Evolutionary conservation across 1,139 yeast species (phyloP).

Genomic region (Geotrichum restrictum): DNA sequence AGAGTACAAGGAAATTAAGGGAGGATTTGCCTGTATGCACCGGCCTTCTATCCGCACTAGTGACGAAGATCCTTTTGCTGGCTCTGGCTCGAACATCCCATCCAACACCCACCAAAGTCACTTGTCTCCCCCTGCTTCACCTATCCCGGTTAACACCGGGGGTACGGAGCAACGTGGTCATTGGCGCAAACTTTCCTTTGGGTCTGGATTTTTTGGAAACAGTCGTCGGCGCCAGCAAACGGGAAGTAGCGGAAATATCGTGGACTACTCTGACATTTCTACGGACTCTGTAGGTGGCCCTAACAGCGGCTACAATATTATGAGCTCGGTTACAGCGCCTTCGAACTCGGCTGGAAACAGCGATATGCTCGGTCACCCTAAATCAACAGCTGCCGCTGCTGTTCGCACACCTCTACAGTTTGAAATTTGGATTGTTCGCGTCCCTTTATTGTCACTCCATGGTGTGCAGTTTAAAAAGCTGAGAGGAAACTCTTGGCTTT

Average conservation of each 20-base stretch:
- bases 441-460: slow-evolving; percentile 82
- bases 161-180: slow-evolving; percentile 27
- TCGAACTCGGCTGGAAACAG: slow-evolving; percentile 48
- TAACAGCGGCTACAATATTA: slow-evolving; percentile 33
- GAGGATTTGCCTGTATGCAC: slow-evolving; percentile 87
- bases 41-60: slow-evolving; percentile 78
- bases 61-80: slow-evolving; percentile 25
- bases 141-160: slow-evolving; percentile 1
- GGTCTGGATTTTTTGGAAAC: slow-evolving; percentile 32
- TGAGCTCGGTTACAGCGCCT: background rate
- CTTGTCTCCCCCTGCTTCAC: slow-evolving; percentile 17
- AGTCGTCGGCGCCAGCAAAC: slow-evolving; percentile 28
- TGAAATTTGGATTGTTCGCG: slow-evolving; percentile 89
- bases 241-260: slow-evolving; percentile 30
- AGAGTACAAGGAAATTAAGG: slow-evolving; percentile 82
- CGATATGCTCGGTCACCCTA: slow-evolving; percentile 48
- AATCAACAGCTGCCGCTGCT: slow-evolving; percentile 20
- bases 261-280: slow-evolving; percentile 33
- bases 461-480: slow-evolving; percentile 95
- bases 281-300: slow-evolving; percentile 45
- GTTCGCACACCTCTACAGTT: slow-evolving; percentile 63
- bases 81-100: slow-evolving; percentile 20
- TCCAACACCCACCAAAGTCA: background rate
- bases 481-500: slow-evolving; percentile 93
- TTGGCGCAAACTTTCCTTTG: slow-evolving; percentile 38